Conservation (phyloP, 495 filamentous ascomycete genomes). For the Penicillium silybi region DNA sequence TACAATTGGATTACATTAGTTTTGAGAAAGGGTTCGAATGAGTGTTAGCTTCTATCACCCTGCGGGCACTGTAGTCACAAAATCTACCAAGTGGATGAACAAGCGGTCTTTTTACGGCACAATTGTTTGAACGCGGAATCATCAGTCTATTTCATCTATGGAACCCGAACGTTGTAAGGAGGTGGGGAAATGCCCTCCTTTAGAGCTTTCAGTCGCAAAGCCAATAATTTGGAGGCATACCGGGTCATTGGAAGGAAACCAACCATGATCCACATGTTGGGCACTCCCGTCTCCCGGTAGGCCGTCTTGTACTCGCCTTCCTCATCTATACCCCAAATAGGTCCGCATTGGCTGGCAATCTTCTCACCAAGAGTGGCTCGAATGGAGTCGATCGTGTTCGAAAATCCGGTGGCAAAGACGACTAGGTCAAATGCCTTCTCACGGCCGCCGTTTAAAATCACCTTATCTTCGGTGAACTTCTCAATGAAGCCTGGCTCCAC, state of each 20-base stretch:
- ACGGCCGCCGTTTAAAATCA: slow-evolving; percentile 7
- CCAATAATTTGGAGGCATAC: slow-evolving; percentile 51
- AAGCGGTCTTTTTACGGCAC: too few relatives aligned
- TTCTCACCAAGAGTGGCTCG: slow-evolving; percentile 61
- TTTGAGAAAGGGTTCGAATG: too few relatives aligned
- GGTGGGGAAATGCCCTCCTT: too few relatives aligned
- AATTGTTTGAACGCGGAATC: too few relatives aligned
- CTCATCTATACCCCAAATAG: slow-evolving; percentile 73
- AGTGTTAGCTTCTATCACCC: too few relatives aligned
- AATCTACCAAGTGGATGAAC: too few relatives aligned
- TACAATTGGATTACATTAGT: too few relatives aligned
- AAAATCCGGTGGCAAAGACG: neutral
- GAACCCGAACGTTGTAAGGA: too few relatives aligned
- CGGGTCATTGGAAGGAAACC: slow-evolving; percentile 68
- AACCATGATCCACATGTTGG: slow-evolving; percentile 71
- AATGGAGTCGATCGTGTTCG: slow-evolving; percentile 21
- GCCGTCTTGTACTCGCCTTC: slow-evolving; percentile 68
- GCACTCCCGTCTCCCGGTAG: slow-evolving; percentile 45
- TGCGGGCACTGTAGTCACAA: too few relatives aligned
- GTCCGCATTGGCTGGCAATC: slow-evolving; percentile 55
- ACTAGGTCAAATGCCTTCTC: neutral
- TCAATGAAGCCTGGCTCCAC: slow-evolving; percentile 54
- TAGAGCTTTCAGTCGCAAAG: neutral
- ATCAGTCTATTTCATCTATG: too few relatives aligned
- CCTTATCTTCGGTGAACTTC: slow-evolving; percentile 29